Evolutionary conservation across 1,139 yeast species (phyloP).

Genomic region (Protomyces macrosporus): DNA sequence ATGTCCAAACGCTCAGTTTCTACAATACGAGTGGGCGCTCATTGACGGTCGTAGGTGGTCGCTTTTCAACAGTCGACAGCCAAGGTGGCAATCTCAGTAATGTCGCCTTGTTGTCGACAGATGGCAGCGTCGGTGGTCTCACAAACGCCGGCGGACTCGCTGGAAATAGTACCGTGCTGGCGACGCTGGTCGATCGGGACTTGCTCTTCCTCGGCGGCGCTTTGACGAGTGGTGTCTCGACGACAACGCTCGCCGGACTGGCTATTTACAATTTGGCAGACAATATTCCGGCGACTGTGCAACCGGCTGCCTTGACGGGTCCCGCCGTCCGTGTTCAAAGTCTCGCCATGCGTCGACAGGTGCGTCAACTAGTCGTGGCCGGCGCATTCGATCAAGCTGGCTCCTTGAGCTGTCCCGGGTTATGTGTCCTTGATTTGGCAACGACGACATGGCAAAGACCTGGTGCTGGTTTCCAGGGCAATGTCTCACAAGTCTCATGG

Average conservation of each 20-base stretch:
- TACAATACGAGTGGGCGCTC: slow-evolving; percentile 19
- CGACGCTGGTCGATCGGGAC: slow-evolving; percentile 11
- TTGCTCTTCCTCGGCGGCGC: slow-evolving; percentile 50
- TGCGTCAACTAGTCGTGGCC: slow-evolving; percentile 58
- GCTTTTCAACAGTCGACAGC: neutral
- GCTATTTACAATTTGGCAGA: slow-evolving; percentile 49
- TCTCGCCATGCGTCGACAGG: slow-evolving; percentile 50
- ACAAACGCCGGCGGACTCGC: slow-evolving; percentile 9
- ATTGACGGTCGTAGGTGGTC: slow-evolving; percentile 25
- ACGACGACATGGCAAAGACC: slow-evolving; percentile 53
- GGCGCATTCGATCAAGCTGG: slow-evolving; percentile 68
- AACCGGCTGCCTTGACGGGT: slow-evolving; percentile 45
- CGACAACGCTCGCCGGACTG: slow-evolving; percentile 43
- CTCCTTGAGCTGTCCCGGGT: slow-evolving; percentile 53
- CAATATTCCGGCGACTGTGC: slow-evolving; percentile 43
- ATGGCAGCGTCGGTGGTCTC: slow-evolving; percentile 9
- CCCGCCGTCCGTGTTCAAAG: slow-evolving; percentile 47
- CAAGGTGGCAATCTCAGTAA: slow-evolving; percentile 7
- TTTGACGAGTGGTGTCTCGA: slow-evolving; percentile 44
- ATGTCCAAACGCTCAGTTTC: slow-evolving; percentile 15
- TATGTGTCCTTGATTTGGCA: slow-evolving; percentile 63
- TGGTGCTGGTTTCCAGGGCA: slow-evolving; percentile 48
- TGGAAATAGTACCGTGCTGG: slow-evolving; percentile 10
- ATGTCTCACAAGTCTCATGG: slow-evolving; percentile 53
- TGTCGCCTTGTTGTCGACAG: slow-evolving; percentile 16